phyloP scores from a whole-genome alignment of 1,284 basidiomycete genomes.

The Sporisorium sorghi region DNA sequence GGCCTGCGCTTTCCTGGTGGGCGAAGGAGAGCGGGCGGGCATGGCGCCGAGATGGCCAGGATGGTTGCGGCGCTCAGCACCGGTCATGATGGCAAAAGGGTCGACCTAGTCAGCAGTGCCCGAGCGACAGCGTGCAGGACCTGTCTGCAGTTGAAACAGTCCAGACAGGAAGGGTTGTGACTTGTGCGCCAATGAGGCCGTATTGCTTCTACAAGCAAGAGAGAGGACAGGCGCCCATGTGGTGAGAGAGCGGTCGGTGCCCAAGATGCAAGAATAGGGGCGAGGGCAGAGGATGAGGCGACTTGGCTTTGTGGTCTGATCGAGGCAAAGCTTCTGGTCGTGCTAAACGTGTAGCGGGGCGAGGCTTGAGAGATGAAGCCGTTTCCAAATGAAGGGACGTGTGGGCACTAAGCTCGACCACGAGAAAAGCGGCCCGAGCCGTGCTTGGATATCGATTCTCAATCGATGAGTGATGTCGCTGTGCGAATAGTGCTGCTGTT shows the following conservation, averaged over 20 bases:
- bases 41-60: slow-evolving; percentile 31
- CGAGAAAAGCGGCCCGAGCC: background rate
- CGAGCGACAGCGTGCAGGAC: too few species aligned
- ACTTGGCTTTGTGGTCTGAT: background rate
- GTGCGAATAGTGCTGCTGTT: too few species aligned
- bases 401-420: background rate
- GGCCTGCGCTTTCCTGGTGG: slow-evolving; percentile 15
- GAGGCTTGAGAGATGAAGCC: background rate
- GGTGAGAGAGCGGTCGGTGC: background rate
- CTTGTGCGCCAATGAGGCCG: background rate
- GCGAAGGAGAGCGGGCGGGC: slow-evolving; percentile 29
- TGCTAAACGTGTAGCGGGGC: background rate
- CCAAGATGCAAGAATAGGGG: background rate
- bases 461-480: background rate
- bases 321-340: background rate
- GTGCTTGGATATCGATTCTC: too few species aligned
- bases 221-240: background rate
- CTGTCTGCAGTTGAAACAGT: too few species aligned
- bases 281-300: background rate
- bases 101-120: slow-evolving; percentile 1
- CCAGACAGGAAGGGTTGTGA: too few species aligned
- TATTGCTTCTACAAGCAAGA: background rate
- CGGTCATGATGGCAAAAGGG: slow-evolving; percentile 30
- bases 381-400: background rate
- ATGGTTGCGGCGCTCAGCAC: slow-evolving; percentile 44